These are phyloP conservation scores for Crithidia sp. DNA, from an alignment of 208 protist genomes.

Conservation along the genomic window DNA sequence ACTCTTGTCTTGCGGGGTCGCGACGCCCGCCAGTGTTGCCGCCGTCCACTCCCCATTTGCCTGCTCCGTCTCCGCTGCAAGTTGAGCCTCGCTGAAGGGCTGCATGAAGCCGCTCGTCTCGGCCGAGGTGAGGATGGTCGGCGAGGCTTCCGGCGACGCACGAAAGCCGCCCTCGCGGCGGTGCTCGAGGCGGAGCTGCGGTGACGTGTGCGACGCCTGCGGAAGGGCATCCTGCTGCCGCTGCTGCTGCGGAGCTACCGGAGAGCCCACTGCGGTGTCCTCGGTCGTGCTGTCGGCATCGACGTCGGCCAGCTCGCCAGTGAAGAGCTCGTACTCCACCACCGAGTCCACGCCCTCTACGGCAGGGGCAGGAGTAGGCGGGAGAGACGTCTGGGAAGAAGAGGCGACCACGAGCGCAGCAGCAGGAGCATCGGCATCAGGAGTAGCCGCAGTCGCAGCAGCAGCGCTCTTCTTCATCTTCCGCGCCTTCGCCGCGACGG, in stretches of 20 bases:
- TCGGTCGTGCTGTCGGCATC: slow-evolving; percentile 12
- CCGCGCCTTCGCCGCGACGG: slow-evolving; percentile 1
- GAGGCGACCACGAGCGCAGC: background rate
- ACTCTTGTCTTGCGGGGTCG: background rate
- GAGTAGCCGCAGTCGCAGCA: background rate
- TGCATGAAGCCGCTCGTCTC: slow-evolving; percentile 15
- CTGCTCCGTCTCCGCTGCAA: slow-evolving; percentile 3
- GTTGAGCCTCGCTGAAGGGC: slow-evolving; percentile 21
- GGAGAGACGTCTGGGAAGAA: background rate
- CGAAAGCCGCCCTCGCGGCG: background rate
- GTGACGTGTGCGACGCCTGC: background rate
- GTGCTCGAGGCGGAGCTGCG: background rate
- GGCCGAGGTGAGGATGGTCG: background rate
- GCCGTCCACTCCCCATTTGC: background rate
- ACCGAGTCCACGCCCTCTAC: slow-evolving; percentile 12
- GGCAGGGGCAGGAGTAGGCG: background rate
- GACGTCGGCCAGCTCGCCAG: background rate
- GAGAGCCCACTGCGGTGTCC: background rate
- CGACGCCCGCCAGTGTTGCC: background rate
- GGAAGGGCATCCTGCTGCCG: background rate
- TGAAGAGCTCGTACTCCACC: slow-evolving; percentile 28
- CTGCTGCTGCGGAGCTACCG: background rate
- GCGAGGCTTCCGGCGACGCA: background rate
- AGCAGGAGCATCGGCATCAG: background rate
- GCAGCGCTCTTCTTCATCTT: background rate